Base-by-base conservation (phyloP, 345 rosid genomes). In the Tarenaya hassleriana region DNA sequence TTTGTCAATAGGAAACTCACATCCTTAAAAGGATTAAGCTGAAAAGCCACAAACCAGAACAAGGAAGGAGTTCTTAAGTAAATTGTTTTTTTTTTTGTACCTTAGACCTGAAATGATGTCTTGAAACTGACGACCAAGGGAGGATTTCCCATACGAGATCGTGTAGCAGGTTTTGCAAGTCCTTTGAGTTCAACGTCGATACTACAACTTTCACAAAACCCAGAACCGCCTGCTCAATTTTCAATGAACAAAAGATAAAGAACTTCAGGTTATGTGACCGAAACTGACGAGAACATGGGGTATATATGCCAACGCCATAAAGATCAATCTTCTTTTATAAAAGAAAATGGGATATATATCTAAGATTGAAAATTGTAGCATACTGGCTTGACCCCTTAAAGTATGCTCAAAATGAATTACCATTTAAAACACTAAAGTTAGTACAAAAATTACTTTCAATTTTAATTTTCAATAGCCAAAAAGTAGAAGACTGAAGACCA, bases 91-190 rank as follows among this genome's bases (percentile, higher is more conserved):
- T 16, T 2, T 21, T 53, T 15, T 33, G 43, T 64, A 65, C 98
- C 96, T 92, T 92, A 6, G 77, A 76, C 69, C 83, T 76, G 66
- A 92, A 88, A 72, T 88, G 94, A 70, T 84, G 71, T 73, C 98
- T 81, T 1, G 98, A 88, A 45, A 88, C 80, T 64, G 78, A 66
- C 48, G 96, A 84, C 95, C 92, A 88, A 1, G 78, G 84, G 20
- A 88, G 77, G 62, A 92, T 67, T 67, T 69, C 83, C 48, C 29
- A 58, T 55, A 77, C 53, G 27, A 84, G 48, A 34, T 81, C 90
- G 11, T 77, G 24, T 7, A 83, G 74, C 57, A 81, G 74, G 62
- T 52, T 67, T 55, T 69, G 86, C 70, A 88, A 78, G 64, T 82
- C 96, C 61, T 79, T 69, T 2, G 81, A 67, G 56, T 61, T 77